phyloP scores from a whole-genome alignment of 164 flowering plant genomes.

The Sedum album region DNA sequence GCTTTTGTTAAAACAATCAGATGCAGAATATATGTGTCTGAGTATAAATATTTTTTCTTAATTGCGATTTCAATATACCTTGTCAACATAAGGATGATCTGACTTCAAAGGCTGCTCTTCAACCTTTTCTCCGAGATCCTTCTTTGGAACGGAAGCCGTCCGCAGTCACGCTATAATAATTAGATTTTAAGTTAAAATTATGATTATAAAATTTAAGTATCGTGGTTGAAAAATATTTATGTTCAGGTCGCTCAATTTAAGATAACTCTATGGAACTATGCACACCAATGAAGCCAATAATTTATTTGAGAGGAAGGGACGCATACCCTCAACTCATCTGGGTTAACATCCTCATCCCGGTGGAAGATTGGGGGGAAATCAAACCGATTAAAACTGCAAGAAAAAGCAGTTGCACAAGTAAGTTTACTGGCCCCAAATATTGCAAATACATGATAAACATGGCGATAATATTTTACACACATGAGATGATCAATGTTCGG shows the following conservation, averaged over 20 bases:
- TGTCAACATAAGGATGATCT: conserved; percentile 87
- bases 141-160: conserved; percentile 84
- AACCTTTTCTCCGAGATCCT: conserved; percentile 54
- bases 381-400: conserved; percentile 83
- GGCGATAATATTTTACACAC: conserved; percentile 32
- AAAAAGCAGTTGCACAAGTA: conserved; percentile 1
- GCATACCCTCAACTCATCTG: conserved; percentile 78
- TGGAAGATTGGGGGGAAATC: conserved; percentile 94
- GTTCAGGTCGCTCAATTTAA: neutral
- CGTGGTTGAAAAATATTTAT: neutral
- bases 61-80: conserved; percentile 31
- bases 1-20: neutral
- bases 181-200: neutral
- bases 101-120: conserved; percentile 78
- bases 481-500: conserved; percentile 94
- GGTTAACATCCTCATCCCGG: conserved; percentile 70
- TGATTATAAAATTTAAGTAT: neutral
- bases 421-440: neutral
- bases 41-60: neutral
- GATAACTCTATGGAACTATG: neutral
- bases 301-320: conserved; percentile 8
- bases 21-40: neutral
- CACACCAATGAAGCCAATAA: neutral
- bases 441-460: neutral
- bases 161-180: conserved; percentile 76